A percentile compares a stretch with the other conserved stretches of the same genome.
Evolutionary conservation across 768 basidiomycete species (phyloP).

Genomic region (Tulasnella sp.): DNA sequence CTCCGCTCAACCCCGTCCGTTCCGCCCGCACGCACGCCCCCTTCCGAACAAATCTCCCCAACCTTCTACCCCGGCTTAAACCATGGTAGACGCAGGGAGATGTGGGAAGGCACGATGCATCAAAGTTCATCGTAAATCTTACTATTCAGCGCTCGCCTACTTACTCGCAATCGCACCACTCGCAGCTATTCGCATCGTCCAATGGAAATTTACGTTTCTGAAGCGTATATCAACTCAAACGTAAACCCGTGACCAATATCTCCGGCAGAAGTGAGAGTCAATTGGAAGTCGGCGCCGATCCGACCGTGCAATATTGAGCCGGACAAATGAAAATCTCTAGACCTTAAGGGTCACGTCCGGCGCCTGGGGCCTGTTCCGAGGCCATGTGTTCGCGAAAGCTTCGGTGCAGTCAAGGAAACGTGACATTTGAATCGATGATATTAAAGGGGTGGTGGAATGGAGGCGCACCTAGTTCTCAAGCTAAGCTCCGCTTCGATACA

Average conservation of each 20-base stretch:
- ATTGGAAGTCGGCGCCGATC: constrained; percentile 8
- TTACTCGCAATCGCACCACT: neutral
- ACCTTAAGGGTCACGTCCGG: no score
- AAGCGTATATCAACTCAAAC: neutral
- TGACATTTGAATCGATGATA: no score
- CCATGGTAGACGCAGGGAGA: neutral
- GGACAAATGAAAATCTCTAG: neutral
- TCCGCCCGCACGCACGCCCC: neutral
- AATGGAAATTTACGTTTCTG: constrained; percentile 18
- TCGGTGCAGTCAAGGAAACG: no score
- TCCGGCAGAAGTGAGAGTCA: constrained; percentile 6
- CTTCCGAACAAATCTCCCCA: constrained; percentile 1
- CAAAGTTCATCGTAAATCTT: constrained; percentile 13
- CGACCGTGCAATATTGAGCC: neutral
- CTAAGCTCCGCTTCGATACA: no score
- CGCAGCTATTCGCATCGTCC: neutral
- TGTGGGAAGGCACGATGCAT: constrained; percentile 19
- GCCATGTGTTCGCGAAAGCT: no score
- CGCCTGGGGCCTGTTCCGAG: no score
- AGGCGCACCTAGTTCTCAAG: no score
- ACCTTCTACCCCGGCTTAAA: constrained; percentile 11
- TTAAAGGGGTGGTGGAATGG: no score
- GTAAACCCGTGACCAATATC: constrained; percentile 2
- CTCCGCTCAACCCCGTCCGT: neutral
- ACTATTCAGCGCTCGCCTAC: neutral